phyloP scores from a whole-genome alignment of 495 filamentous ascomycete genomes.

The Aspergillus coremiiformis region DNA sequence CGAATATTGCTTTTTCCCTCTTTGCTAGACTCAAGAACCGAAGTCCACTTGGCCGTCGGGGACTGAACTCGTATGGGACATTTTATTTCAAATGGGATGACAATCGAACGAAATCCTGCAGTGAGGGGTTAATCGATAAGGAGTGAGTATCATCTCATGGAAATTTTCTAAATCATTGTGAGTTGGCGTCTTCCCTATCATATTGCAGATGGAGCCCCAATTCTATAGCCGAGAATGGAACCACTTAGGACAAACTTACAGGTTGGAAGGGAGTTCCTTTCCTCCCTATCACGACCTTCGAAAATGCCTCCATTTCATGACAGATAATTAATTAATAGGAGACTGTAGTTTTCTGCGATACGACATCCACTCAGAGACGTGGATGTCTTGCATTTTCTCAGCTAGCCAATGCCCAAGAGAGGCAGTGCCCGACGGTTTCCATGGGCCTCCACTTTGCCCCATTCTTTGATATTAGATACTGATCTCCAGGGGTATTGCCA shows the following conservation, averaged over 20 bases:
- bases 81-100: neutral
- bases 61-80: too few relatives aligned
- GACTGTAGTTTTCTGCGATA: neutral
- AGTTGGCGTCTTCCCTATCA: neutral
- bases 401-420: conserved; percentile 8
- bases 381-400: conserved; percentile 7
- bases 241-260: neutral
- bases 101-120: conserved; percentile 7
- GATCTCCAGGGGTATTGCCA: conserved; percentile 13
- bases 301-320: conserved; percentile 5
- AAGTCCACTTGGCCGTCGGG: neutral
- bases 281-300: conserved; percentile 8
- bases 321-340: conserved; percentile 9
- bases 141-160: neutral
- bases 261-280: neutral
- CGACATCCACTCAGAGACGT: neutral
- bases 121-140: neutral
- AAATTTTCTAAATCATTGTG: too few relatives aligned
- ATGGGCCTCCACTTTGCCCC: conserved; percentile 8
- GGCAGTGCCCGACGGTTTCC: conserved; percentile 8
- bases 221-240: neutral
- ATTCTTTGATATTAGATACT: conserved; percentile 8
- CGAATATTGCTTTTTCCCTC: neutral
- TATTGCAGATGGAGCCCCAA: conserved; percentile 1
- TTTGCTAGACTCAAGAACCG: neutral